These are phyloP conservation scores for Pseudozyma tsukubaensis DNA, from an alignment of 1,284 basidiomycete genomes.

Conservation along the genomic window DNA sequence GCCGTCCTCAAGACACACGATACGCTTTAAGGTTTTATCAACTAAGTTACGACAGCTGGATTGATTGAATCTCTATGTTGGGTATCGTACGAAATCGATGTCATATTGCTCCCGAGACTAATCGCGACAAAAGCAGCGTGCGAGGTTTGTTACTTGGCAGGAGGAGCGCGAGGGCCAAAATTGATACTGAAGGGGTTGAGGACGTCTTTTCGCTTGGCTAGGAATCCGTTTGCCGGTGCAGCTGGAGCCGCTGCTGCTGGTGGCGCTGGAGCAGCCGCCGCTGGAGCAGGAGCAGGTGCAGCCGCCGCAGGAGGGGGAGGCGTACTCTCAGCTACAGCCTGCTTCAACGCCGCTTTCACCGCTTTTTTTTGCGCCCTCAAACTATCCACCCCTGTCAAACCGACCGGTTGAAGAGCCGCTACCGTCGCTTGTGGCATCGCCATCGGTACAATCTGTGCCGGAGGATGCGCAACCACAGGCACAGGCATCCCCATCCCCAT, in stretches of 20 bases:
- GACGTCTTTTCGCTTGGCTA: constrained; percentile 30
- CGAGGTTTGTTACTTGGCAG: constrained; percentile 14
- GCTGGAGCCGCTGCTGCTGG: constrained; percentile 16
- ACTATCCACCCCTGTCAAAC: not conserved
- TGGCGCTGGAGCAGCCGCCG: constrained; percentile 5
- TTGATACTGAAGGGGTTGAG: constrained; percentile 48
- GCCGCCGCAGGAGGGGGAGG: constrained; percentile 10
- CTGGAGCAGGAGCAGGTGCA: constrained; percentile 1
- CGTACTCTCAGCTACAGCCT: constrained; percentile 29
- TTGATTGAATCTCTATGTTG: not conserved
- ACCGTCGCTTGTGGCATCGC: constrained; percentile 7
- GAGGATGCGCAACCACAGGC: constrained; percentile 15
- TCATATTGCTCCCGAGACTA: too few relatives aligned
- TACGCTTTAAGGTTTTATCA: too few relatives aligned
- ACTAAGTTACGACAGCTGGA: too few relatives aligned
- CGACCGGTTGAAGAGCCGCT: not conserved
- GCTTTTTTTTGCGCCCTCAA: constrained; percentile 36
- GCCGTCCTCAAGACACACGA: too few relatives aligned
- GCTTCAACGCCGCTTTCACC: constrained; percentile 31
- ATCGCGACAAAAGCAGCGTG: too few relatives aligned
- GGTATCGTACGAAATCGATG: not conserved
- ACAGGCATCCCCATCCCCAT: constrained; percentile 15
- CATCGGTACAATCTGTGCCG: constrained; percentile 26
- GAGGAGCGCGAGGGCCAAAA: constrained; percentile 37
- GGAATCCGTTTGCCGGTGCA: constrained; percentile 12